A percentile compares a stretch with the other conserved stretches of the same genome.
Evolutionary conservation across 1,284 basidiomycete species (phyloP).

Genomic region (Microbotryum violaceum): DNA sequence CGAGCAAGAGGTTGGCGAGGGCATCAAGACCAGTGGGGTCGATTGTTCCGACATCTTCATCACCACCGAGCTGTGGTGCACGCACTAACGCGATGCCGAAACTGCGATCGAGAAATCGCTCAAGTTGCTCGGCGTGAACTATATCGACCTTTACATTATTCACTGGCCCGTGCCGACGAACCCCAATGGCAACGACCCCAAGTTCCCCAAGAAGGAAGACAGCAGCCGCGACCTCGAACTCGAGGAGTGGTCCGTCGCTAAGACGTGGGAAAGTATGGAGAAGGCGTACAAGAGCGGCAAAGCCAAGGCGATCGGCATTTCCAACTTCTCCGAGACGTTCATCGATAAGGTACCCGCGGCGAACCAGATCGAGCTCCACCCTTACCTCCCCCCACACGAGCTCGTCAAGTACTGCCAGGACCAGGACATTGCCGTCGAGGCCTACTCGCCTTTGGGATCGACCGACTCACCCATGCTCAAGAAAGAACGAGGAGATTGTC

Average conservation of each 20-base stretch:
- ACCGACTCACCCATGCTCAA: conserved; percentile 61
- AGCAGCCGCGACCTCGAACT: conserved; percentile 47
- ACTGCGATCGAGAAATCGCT: conserved; percentile 63
- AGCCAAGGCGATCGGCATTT: conserved; percentile 66
- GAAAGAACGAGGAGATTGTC: conserved; percentile 58
- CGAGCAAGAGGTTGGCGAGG: conserved; percentile 67
- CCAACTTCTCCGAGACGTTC: conserved; percentile 24
- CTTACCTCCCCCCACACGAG: conserved; percentile 54
- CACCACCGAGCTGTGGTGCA: conserved; percentile 54
- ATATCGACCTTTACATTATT: conserved; percentile 59
- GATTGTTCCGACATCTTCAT: conserved; percentile 74
- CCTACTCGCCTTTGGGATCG: conserved; percentile 77
- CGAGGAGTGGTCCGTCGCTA: conserved; percentile 45
- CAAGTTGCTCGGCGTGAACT: conserved; percentile 62
- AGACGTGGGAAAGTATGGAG: conserved; percentile 82
- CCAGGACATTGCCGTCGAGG: conserved; percentile 65
- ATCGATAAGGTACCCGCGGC: conserved; percentile 54
- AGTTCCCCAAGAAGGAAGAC: conserved; percentile 59
- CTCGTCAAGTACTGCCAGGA: conserved; percentile 59
- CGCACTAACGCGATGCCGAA: conserved; percentile 55
- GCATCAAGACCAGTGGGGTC: conserved; percentile 67
- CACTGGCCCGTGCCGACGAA: conserved; percentile 51
- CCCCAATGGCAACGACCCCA: conserved; percentile 62
- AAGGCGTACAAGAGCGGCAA: conserved; percentile 56
- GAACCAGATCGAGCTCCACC: conserved; percentile 50